Conservation (phyloP, 129 eudicot genomes). For the Flaveria trinervia region DNA sequence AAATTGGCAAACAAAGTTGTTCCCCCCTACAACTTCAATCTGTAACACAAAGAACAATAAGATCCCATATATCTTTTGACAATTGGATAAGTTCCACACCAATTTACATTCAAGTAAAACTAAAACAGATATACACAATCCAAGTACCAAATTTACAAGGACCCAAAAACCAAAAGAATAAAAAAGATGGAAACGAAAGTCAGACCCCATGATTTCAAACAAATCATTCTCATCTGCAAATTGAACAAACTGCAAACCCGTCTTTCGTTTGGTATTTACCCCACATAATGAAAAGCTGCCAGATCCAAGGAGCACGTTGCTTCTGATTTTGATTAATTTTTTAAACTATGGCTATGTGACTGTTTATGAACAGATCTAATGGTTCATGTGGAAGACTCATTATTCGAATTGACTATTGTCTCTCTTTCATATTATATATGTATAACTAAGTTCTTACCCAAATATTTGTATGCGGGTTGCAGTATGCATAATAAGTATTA, state of each 20-base stretch:
- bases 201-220: slow-evolving; percentile 29
- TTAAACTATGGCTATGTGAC: slow-evolving; percentile 41
- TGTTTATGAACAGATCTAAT: slow-evolving; percentile 36
- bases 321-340: slow-evolving; percentile 30
- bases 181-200: neutral
- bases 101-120: slow-evolving; percentile 33
- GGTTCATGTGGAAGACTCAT: slow-evolving; percentile 38
- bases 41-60: slow-evolving; percentile 9
- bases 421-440: too few species aligned
- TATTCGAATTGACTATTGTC: neutral
- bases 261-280: slow-evolving; percentile 45
- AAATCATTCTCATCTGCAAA: slow-evolving; percentile 36
- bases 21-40: slow-evolving; percentile 1
- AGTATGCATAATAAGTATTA: too few species aligned
- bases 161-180: slow-evolving; percentile 20
- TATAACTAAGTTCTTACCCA: too few species aligned
- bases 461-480: too few species aligned
- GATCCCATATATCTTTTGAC: slow-evolving; percentile 21
- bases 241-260: slow-evolving; percentile 39
- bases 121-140: slow-evolving; percentile 39
- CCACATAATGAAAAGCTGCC: slow-evolving; percentile 30
- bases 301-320: slow-evolving; percentile 30
- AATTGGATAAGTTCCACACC: slow-evolving; percentile 42
- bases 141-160: slow-evolving; percentile 31
- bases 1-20: neutral